phyloP scores from a whole-genome alignment of 164 flowering plant species.

The Dillenia turbinata region DNA sequence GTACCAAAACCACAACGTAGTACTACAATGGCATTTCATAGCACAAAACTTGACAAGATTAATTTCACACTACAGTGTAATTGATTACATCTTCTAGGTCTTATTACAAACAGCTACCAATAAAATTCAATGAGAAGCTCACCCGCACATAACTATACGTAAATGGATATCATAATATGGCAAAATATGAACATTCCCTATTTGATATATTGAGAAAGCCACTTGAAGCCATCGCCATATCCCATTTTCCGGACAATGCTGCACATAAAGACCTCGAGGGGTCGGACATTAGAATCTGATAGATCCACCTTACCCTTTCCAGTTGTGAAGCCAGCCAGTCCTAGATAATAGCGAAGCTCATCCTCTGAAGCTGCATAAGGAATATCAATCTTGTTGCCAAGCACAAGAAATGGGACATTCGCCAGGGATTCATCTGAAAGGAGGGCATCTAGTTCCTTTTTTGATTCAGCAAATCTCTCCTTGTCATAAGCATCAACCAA shows the following conservation, averaged over 20 bases:
- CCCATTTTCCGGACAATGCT: constrained; percentile 85
- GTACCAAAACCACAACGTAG: no score
- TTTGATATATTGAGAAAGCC: constrained; percentile 75
- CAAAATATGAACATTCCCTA: constrained; percentile 4
- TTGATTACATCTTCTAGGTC: no score
- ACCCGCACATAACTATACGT: no score
- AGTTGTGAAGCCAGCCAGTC: constrained; percentile 60
- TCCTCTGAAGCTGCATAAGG: constrained; percentile 72
- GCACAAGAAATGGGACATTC: constrained; percentile 57
- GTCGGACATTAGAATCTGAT: constrained; percentile 45
- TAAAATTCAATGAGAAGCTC: no score
- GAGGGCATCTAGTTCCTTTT: constrained; percentile 62
- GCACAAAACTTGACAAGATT: no score
- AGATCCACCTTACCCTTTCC: constrained; percentile 66
- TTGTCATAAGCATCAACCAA: constrained; percentile 68
- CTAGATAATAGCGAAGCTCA: constrained; percentile 50
- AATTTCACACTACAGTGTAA: no score
- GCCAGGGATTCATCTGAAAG: constrained; percentile 58
- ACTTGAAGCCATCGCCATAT: constrained; percentile 69
- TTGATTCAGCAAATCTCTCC: constrained; percentile 70
- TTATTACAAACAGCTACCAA: no score
- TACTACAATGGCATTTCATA: no score
- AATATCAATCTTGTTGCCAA: constrained; percentile 73
- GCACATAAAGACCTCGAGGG: constrained; percentile 79
- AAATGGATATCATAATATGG: no score